phyloP scores from a whole-genome alignment of 257 asterid genomes.

The Sherardia arvensis region DNA sequence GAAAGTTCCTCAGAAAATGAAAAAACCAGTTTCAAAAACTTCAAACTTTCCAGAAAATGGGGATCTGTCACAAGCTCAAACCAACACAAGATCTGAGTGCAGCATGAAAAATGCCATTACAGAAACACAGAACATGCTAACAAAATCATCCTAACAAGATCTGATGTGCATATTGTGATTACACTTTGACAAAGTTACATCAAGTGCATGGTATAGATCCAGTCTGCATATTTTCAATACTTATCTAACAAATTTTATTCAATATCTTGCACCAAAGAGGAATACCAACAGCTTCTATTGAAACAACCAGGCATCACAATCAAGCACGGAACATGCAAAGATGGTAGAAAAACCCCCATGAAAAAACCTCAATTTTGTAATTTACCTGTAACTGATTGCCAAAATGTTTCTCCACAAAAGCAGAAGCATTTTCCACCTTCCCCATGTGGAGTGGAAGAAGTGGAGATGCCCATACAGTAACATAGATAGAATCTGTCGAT shows the following conservation, averaged over 20 bases:
- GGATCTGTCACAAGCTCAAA: neutral
- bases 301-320: neutral
- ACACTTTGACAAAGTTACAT: neutral
- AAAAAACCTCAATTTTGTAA: neutral
- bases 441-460: constrained; percentile 87
- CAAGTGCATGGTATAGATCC: neutral
- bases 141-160: neutral
- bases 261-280: neutral
- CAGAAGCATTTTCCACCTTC: constrained; percentile 51
- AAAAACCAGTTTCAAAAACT: neutral
- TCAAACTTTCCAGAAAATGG: neutral
- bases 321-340: neutral
- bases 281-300: neutral
- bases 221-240: neutral
- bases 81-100: neutral
- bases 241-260: too few species aligned
- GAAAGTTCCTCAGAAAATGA: neutral
- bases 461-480: constrained; percentile 88
- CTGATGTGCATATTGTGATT: neutral
- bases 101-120: neutral
- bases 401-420: constrained; percentile 64
- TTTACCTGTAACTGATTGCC: constrained; percentile 43
- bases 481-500: constrained; percentile 56
- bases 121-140: neutral
- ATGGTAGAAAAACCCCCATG: neutral